Evolutionary conservation across 805 yeast genomes (phyloP), one percentile per base, ranked within the genome.

Genomic region (Sugiyamaella chiloensis): DNA sequence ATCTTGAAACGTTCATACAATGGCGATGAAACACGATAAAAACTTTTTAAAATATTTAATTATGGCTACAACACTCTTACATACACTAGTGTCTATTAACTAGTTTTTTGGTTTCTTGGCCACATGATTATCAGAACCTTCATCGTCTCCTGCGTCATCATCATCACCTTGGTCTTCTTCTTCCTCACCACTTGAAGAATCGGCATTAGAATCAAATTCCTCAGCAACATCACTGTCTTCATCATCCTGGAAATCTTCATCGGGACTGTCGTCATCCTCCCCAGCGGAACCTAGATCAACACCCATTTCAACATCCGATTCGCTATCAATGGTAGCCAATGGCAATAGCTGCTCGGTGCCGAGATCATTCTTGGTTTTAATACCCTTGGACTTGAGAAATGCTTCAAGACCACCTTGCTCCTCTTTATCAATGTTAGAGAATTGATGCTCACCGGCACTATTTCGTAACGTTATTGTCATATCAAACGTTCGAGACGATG

Each of bases 401-500:
- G 73, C 74, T 63, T 91, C 96, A 51, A 93, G 73, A 2, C 79
- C 69, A 43, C 77, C 80, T 66, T 90, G 98, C 62, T 93, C 99
- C 54, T 87, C 96, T 64, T 88, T 80, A 52, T 83, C 83, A 56
- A 93, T 85, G 60, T 87, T 87, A 54, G 96, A 95, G 66, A 93
- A 91, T 34, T 81, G 81, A 56, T 90, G 93, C 12, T 87, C 73
- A 44, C 80, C 83, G 40, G 75, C 73, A 35, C 84, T 81, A 34
- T 80, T 77, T 54, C 83, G 77, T 49, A 90, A 70, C 24, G 74
- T 74, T 44, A 93, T 79, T 56, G 91, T 93, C 70, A 93, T 71
- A 67, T 93, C 99, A 67, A 93, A 93, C 0, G 98, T 93, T 62
- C 96, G 81, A 24, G 95, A 84, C 2, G 87, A 78, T 2, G 83